These are phyloP conservation scores for Umbilicus rupestris DNA, from an alignment of 164 flowering plant genomes.

Conservation along the genomic window DNA sequence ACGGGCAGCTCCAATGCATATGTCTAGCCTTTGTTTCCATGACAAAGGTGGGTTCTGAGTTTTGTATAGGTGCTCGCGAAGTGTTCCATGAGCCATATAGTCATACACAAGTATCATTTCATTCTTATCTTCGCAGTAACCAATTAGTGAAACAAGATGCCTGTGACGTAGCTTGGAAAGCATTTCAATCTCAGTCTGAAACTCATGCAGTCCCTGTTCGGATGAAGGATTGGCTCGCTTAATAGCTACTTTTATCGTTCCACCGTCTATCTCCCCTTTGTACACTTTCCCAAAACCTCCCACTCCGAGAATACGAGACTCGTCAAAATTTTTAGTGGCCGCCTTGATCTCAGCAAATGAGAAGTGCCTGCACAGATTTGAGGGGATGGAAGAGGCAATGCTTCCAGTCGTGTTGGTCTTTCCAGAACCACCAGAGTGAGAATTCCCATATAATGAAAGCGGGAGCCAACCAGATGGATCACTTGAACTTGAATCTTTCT, in stretches of 20 bases:
- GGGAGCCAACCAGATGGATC: constrained; percentile 82
- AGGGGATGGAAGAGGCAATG: constrained; percentile 56
- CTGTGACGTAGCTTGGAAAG: constrained; percentile 77
- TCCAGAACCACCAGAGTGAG: constrained; percentile 64
- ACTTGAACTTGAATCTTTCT: constrained; percentile 36
- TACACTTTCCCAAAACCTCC: constrained; percentile 87
- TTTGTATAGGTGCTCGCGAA: constrained; percentile 73
- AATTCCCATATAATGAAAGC: constrained; percentile 63
- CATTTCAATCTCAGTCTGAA: constrained; percentile 79
- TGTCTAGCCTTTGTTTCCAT: constrained; percentile 77
- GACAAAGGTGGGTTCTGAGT: constrained; percentile 63
- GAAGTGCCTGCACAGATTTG: constrained; percentile 74
- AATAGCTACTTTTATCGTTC: constrained; percentile 60
- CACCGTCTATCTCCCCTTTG: constrained; percentile 68
- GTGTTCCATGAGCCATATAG: constrained; percentile 74
- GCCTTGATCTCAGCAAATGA: constrained; percentile 69
- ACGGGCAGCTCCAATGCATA: constrained; percentile 72
- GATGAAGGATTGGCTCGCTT: constrained; percentile 77
- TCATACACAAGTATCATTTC: constrained; percentile 88
- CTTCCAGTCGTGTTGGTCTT: constrained; percentile 72
- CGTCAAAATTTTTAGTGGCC: constrained; percentile 71
- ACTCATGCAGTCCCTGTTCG: constrained; percentile 79
- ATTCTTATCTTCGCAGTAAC: constrained; percentile 66
- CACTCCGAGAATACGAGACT: constrained; percentile 48
- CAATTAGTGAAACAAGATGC: constrained; percentile 69